A percentile compares a stretch with the other conserved stretches of the same genome.
phyloP scores from a whole-genome alignment of 164 flowering plant genomes.

The Hamamelis virginiana region DNA sequence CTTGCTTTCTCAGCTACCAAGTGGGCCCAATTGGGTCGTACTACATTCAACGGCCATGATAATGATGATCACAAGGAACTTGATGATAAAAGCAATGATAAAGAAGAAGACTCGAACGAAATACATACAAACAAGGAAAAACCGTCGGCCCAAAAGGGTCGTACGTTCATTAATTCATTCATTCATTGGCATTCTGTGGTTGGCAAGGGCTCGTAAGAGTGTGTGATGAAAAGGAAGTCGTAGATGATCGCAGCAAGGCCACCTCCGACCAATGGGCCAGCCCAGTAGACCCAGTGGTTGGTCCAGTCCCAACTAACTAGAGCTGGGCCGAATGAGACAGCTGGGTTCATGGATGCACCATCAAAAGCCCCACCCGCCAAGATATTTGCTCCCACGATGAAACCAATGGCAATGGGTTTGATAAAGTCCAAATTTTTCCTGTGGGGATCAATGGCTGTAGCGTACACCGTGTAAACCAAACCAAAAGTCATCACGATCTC shows the following conservation, averaged over 20 bases:
- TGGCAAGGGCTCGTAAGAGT: too few species aligned
- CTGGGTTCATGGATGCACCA: slow-evolving; percentile 1
- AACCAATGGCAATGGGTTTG: slow-evolving; percentile 3
- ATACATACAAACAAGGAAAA: too few species aligned
- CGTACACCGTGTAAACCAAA: slow-evolving; percentile 8
- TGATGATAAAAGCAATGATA: too few species aligned
- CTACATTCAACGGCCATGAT: too few species aligned
- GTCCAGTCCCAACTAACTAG: not conserved
- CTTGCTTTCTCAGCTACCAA: too few species aligned
- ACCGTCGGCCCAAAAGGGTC: too few species aligned
- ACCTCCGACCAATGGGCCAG: not conserved
- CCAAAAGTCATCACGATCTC: slow-evolving; percentile 11
- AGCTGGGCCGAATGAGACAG: not conserved
- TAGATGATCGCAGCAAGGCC: not conserved
- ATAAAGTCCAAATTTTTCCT: not conserved
- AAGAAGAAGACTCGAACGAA: too few species aligned
- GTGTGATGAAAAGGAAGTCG: not conserved
- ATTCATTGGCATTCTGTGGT: too few species aligned
- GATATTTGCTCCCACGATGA: not conserved
- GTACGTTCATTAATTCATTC: too few species aligned
- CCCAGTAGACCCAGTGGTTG: not conserved
- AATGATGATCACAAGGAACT: too few species aligned
- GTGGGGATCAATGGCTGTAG: slow-evolving; percentile 12
- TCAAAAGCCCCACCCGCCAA: not conserved
- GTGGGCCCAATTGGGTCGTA: too few species aligned